These are phyloP conservation scores for Prunella vulgaris DNA, from an alignment of 257 asterid genomes.

Conservation along the genomic window DNA sequence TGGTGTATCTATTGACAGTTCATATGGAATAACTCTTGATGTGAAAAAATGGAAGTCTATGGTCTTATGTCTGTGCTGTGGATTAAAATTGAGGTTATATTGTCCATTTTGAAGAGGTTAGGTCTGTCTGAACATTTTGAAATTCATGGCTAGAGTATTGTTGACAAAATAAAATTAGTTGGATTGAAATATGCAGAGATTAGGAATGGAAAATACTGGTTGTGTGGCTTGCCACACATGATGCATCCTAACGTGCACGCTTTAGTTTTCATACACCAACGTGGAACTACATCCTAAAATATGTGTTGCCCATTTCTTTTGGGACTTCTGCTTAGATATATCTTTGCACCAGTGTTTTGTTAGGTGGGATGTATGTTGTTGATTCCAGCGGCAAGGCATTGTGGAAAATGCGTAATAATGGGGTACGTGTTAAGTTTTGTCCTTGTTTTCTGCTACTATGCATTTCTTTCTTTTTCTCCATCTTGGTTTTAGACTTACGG, in stretches of 20 bases:
- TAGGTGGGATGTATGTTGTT: conserved; percentile 51
- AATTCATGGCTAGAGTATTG: too few species aligned
- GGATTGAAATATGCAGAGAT: background rate
- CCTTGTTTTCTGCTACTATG: too few species aligned
- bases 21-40: background rate
- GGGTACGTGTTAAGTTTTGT: conserved; percentile 37
- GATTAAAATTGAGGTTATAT: background rate
- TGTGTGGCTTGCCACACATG: background rate
- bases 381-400: conserved; percentile 63
- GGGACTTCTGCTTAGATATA: conserved; percentile 5
- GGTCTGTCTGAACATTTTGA: too few species aligned
- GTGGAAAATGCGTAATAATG: conserved; percentile 69
- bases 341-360: conserved; percentile 45
- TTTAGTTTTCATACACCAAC: background rate
- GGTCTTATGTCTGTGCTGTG: background rate
- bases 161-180: too few species aligned
- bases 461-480: too few species aligned
- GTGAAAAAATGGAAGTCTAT: background rate
- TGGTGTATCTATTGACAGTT: background rate
- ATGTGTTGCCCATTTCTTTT: background rate
- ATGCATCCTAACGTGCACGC: background rate
- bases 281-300: background rate
- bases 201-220: background rate
- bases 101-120: background rate
- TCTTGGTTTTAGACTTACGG: background rate